Percentiles rank a stretch among this genome's conserved stretches.
These are phyloP conservation scores for Fusarium domesticum DNA, from an alignment of 2,329 filamentous ascomycete genomes.

Conservation along the genomic window DNA sequence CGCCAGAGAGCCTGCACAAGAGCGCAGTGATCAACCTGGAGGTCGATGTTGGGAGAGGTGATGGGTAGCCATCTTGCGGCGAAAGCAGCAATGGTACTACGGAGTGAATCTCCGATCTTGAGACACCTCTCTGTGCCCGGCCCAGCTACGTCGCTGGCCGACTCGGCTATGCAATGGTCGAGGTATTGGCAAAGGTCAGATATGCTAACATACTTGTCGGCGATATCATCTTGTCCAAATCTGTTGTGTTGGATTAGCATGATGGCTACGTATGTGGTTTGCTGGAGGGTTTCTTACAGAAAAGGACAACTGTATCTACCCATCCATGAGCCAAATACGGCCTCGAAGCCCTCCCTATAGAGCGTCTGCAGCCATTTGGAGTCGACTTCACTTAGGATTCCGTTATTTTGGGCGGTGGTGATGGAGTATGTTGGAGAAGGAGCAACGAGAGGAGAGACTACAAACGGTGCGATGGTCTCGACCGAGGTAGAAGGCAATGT, in stretches of 20 bases:
- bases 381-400: conserved; percentile 12
- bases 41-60: conserved; percentile 3
- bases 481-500: conserved; percentile 1
- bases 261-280: not conserved
- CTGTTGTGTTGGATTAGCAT: conserved; percentile 11
- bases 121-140: conserved; percentile 20
- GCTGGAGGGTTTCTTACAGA: conserved; percentile 29
- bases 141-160: conserved; percentile 1
- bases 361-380: conserved; percentile 29
- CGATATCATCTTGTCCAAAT: conserved; percentile 23
- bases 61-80: conserved; percentile 32
- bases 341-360: conserved; percentile 38
- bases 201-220: conserved; percentile 33
- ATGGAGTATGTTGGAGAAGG: conserved; percentile 2
- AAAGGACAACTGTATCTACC: conserved; percentile 42
- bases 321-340: conserved; percentile 43
- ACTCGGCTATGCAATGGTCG: conserved; percentile 34
- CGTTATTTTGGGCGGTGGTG: conserved; percentile 1
- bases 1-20: conserved; percentile 34
- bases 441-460: not conserved
- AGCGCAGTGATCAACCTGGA: conserved; percentile 9
- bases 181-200: conserved; percentile 31
- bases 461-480: not conserved
- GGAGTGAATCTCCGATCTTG: conserved; percentile 26
- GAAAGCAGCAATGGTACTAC: conserved; percentile 29